Base-by-base conservation (phyloP, 2,329 filamentous ascomycete species). In the Aspergillus carbonarius region DNA sequence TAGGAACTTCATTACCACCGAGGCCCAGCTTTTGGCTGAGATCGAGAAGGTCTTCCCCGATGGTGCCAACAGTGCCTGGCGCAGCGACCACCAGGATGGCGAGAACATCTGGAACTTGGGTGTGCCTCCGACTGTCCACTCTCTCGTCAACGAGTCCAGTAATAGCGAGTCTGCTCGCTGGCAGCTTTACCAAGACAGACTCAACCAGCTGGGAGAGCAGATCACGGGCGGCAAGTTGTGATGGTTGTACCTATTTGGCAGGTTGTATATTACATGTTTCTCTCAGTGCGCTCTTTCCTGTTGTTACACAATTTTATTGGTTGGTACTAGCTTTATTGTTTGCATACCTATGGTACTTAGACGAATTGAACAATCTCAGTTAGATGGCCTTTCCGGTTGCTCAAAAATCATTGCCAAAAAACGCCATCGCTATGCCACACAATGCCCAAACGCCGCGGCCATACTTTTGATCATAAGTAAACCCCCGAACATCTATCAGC, bases 1-100 rank as follows among this genome's bases (percentile, higher is more conserved):
- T 5, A 85, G 89, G 25, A 81, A 85, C 39, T 99, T 98, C 78
- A 97, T 99, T 71, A 88, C 92, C 17, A 88, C 84, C 23, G 92
- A 96, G 73, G 78, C 83, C 52, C 88, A 96, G 73, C 83, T 99
- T 34, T 84, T 90, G 66, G 80, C 81, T 15, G 84, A 87, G 64
- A 88, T 97, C 57, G 89, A 96, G 20, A 78, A 82, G 62, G 82
- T 88, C n/a, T 99, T 97, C 77, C 83, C 85, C 15, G 85, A 87
- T 25, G 82, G 85, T 62, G 76, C 73, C 77, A 77, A 77, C 61
- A 65, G 68, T 23, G 74, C 71, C 40, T 78, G 73, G 73, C 73
- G 59, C 65, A 82, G 63, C 67, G 78, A 77, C 71, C 76, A 70
- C 51, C 68, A 68, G 52, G 58, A 66, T n/a, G 76, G 76, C 50